These are phyloP conservation scores for Rehmannia glutinosa DNA, from an alignment of 257 asterid species.

Conservation along the genomic window DNA sequence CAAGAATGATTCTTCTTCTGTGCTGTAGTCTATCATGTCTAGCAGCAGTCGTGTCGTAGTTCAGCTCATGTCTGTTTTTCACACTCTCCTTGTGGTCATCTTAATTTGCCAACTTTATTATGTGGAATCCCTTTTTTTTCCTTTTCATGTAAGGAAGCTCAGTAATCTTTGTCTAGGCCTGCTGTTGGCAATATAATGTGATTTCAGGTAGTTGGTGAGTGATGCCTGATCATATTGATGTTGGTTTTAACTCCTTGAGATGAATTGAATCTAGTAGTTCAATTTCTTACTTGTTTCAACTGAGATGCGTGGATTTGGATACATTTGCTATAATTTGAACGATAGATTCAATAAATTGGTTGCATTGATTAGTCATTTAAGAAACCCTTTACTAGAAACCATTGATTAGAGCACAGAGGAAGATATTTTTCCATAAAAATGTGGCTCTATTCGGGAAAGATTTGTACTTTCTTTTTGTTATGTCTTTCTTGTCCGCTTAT, in stretches of 20 bases:
- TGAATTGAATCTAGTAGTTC: too few relatives aligned
- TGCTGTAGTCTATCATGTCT: too few relatives aligned
- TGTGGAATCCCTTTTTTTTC: neutral
- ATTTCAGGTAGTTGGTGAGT: neutral
- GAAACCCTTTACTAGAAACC: neutral
- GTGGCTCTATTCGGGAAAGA: neutral
- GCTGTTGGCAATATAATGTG: neutral
- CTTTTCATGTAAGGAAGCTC: slow-evolving; percentile 7
- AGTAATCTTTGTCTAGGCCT: neutral
- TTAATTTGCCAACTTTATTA: neutral
- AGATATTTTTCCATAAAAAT: neutral
- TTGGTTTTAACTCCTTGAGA: neutral
- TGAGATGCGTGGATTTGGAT: too few relatives aligned
- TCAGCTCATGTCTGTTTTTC: neutral
- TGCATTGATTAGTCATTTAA: neutral
- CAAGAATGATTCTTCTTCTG: neutral
- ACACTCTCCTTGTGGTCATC: neutral
- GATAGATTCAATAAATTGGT: neutral
- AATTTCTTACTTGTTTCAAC: too few relatives aligned
- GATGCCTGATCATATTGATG: slow-evolving; percentile 5
- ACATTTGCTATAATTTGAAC: neutral
- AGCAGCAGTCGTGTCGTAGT: slow-evolving; percentile 1
- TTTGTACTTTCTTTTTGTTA: neutral
- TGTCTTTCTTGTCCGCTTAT: neutral
- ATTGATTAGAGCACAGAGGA: neutral